Evolutionary conservation across 805 yeast genomes (phyloP), one percentile per base, ranked within the genome.

Genomic region (Metschnikowia kunwiensis): DNA sequence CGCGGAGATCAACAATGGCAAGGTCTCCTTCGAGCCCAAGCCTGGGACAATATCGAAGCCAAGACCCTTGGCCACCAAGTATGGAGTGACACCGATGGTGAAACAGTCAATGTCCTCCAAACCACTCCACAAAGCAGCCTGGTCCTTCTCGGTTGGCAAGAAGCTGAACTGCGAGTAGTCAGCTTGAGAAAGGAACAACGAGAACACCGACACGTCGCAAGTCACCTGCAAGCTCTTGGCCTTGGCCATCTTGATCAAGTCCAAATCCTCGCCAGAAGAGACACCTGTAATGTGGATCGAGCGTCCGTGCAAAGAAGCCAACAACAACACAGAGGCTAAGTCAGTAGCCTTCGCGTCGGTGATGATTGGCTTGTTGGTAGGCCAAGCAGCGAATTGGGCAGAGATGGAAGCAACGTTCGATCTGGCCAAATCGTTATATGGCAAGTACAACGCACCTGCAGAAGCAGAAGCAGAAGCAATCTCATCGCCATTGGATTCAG

Each of bases 341-440:
- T 87, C 91, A 25, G 96, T 85, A 17, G 91, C 81, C 59, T 78
- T 80, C 32, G 97, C 96, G 63, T 91, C 97, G 27, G 96, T 87
- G 46, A 89, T 74, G 43, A 91, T 82, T 42, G 93, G 91, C 68
- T 87, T 88, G 53, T 63, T 63, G 34, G 73, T 70, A 35, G 96
- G 95, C 96, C 97, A 89, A 23, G 77, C 67, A 45, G 81, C 78
- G 53, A 88, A 79, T 51, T 86, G 94, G 20, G 82, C 72, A 18
- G 95, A 78, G 28, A 87, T 82, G 22, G 83, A 73, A n/a, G 89
- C 73, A 29, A 89, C 85, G 54, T 81, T 82, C 51, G 77, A 72
- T 53, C 74, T 73, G 36, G 78, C 72, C 54, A 82, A 75, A 44
- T 79, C 84, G 57, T 79, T 80, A 66, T 85, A 82, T 32, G 95